phyloP scores from a whole-genome alignment of 2,329 filamentous ascomycete species.

The Exophiala phaeomuriformis region DNA sequence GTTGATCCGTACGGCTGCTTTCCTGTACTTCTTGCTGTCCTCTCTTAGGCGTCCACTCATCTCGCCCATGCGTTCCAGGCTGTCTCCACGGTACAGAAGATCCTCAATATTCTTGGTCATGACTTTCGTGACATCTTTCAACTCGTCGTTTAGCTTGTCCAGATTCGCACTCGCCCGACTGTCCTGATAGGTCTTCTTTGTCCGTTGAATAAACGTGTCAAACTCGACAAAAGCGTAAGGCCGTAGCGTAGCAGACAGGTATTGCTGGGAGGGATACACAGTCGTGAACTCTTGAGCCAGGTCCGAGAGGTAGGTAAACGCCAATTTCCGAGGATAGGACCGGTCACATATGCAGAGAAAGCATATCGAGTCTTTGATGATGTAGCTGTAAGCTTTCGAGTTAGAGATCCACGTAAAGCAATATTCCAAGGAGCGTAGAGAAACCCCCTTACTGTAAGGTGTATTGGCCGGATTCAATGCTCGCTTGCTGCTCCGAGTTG shows the following conservation, averaged over 20 bases:
- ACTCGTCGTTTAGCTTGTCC: conserved; percentile 90
- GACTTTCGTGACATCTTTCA: conserved; percentile 95
- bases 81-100: conserved; percentile 87
- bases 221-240: conserved; percentile 98
- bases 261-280: conserved; percentile 67
- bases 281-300: conserved; percentile 83
- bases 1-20: conserved; percentile 90
- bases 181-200: conserved; percentile 90
- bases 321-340: conserved; percentile 93
- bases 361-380: conserved; percentile 73
- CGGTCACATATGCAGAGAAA: conserved; percentile 91
- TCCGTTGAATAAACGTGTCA: conserved; percentile 90
- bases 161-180: conserved; percentile 84
- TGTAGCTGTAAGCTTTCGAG: conserved; percentile 53
- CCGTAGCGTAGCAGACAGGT: conserved; percentile 66
- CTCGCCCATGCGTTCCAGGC: conserved; percentile 93
- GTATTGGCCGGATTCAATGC: conserved; percentile 77
- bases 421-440: background rate
- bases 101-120: conserved; percentile 99
- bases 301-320: conserved; percentile 96
- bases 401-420: background rate
- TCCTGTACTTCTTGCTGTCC: conserved; percentile 88
- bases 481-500: conserved; percentile 83
- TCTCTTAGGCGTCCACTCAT: conserved; percentile 79
- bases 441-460: conserved; percentile 67